Evolutionary conservation across 2,329 filamentous ascomycete genomes (phyloP).

Genomic region (Nemania diffusa): DNA sequence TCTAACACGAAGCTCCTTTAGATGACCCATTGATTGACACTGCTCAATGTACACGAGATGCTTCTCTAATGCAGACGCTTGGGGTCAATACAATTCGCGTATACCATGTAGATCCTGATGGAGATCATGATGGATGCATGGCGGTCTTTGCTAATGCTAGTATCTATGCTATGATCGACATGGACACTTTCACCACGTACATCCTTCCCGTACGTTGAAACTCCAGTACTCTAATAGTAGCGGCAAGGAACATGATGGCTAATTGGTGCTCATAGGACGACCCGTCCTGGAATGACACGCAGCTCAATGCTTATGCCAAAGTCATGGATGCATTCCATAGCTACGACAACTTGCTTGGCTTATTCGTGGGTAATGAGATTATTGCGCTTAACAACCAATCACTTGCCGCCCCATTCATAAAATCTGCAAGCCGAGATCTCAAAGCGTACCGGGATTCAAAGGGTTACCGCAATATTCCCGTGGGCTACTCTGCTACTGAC

Average conservation of each 20-base stretch:
- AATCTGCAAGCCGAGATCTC: constrained; percentile 82
- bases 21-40: constrained; percentile 81
- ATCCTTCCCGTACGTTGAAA: constrained; percentile 66
- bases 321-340: constrained; percentile 82
- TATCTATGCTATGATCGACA: constrained; percentile 86
- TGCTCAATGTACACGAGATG: constrained; percentile 81
- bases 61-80: constrained; percentile 79
- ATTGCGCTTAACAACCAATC: constrained; percentile 71
- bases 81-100: constrained; percentile 87
- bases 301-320: constrained; percentile 73
- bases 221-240: neutral
- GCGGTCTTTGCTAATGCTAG: constrained; percentile 79
- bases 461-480: constrained; percentile 81
- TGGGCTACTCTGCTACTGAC: constrained; percentile 89
- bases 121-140: constrained; percentile 84
- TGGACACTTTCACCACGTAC: constrained; percentile 79
- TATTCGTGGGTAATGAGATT: constrained; percentile 91
- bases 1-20: constrained; percentile 34
- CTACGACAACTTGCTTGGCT: constrained; percentile 83
- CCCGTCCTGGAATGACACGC: constrained; percentile 77
- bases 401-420: constrained; percentile 80
- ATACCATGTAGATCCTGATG: constrained; percentile 82
- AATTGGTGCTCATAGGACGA: constrained; percentile 54
- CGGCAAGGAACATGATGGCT: constrained; percentile 6
- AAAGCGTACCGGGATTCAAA: constrained; percentile 82